Evolutionary conservation across 2,329 filamentous ascomycete species (phyloP).

Genomic region (Leptographium flavum): DNA sequence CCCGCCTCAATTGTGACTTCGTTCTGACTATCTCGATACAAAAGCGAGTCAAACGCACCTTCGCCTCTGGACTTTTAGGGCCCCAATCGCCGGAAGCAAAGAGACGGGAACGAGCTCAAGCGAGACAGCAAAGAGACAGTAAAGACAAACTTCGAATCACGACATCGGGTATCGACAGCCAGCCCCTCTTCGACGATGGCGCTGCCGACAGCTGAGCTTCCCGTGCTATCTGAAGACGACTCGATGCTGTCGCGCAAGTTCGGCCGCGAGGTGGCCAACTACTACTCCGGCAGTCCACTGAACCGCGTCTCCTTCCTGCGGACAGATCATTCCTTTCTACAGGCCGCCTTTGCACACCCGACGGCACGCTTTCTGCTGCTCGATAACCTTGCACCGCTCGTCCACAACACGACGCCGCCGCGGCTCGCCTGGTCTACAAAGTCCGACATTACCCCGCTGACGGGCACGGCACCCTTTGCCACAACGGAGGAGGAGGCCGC

Average conservation of each 20-base stretch:
- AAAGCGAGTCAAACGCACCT: too few relatives aligned
- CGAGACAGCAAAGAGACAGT: too few relatives aligned
- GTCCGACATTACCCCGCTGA: constrained; percentile 53
- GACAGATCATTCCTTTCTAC: constrained; percentile 54
- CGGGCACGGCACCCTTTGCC: constrained; percentile 58
- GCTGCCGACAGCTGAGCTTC: constrained; percentile 16
- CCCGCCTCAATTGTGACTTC: neutral
- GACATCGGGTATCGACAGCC: too few relatives aligned
- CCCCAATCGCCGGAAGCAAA: too few relatives aligned
- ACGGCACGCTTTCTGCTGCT: constrained; percentile 62
- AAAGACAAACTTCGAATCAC: too few relatives aligned
- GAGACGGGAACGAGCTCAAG: neutral
- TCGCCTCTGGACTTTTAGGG: too few relatives aligned
- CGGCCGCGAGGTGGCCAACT: constrained; percentile 68
- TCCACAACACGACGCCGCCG: constrained; percentile 24
- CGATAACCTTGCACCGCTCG: constrained; percentile 62
- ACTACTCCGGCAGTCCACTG: constrained; percentile 65
- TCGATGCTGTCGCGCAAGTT: constrained; percentile 65
- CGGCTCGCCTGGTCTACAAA: constrained; percentile 54
- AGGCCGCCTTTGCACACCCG: constrained; percentile 49
- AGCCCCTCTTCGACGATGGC: neutral
- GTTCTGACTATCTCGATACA: too few relatives aligned
- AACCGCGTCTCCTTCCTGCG: constrained; percentile 73
- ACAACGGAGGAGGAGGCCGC: constrained; percentile 59
- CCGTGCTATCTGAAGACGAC: constrained; percentile 33